A percentile compares a stretch with the other conserved stretches of the same genome.
Evolutionary conservation across 768 basidiomycete genomes (phyloP).

Genomic region (Naganishia friedmannii): DNA sequence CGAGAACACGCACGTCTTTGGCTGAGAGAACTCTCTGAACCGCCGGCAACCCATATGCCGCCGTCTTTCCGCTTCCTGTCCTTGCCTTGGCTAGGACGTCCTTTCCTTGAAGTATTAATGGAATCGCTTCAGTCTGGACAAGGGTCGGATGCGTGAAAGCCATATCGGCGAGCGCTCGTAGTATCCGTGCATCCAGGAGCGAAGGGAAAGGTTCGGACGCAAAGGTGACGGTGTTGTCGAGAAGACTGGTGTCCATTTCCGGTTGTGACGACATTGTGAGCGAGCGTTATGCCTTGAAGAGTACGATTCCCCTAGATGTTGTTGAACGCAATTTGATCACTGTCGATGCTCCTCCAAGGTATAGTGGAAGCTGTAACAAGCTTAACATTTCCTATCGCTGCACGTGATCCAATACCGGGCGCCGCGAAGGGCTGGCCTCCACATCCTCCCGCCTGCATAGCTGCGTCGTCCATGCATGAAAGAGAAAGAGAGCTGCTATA

Average conservation of each 20-base stretch:
- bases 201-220: slow-evolving; percentile 63
- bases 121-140: slow-evolving; percentile 87
- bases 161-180: slow-evolving; percentile 83
- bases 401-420: slow-evolving; percentile 12
- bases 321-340: neutral
- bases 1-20: slow-evolving; percentile 62
- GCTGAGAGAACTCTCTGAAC: slow-evolving; percentile 79
- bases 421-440: neutral
- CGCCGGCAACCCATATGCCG: slow-evolving; percentile 87
- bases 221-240: slow-evolving; percentile 42
- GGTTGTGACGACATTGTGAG: neutral
- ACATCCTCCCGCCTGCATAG: too few species aligned
- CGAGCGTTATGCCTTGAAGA: neutral
- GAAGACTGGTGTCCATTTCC: slow-evolving; percentile 30
- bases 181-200: slow-evolving; percentile 76
- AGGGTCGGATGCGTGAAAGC: slow-evolving; percentile 87
- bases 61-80: slow-evolving; percentile 96
- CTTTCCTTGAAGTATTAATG: slow-evolving; percentile 76
- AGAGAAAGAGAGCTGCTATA: too few species aligned
- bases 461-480: too few species aligned
- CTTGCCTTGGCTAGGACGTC: slow-evolving; percentile 92
- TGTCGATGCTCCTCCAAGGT: neutral
- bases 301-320: neutral
- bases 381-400: slow-evolving; percentile 3
- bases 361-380: slow-evolving; percentile 1